phyloP scores from a whole-genome alignment of 2,329 filamentous ascomycete genomes.

The Fusarium papillatum region DNA sequence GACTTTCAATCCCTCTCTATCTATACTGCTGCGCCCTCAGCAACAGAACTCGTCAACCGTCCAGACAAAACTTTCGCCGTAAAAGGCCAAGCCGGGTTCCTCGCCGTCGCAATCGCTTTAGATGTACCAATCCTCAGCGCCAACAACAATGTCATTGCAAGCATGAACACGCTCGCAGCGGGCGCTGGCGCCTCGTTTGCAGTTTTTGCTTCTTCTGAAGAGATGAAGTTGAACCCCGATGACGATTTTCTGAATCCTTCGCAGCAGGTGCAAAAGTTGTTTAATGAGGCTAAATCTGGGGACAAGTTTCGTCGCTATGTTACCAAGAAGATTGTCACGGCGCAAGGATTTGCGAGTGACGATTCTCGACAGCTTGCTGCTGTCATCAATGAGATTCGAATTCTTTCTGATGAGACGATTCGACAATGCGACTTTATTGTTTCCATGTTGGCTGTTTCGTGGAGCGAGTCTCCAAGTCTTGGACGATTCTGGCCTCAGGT shows the following conservation, averaged over 20 bases:
- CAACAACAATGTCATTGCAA: background rate
- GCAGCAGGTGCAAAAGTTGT: background rate
- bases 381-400: background rate
- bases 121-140: background rate
- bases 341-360: background rate
- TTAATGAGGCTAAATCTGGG: background rate
- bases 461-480: background rate
- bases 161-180: background rate
- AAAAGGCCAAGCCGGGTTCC: slow-evolving; percentile 4
- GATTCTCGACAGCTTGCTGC: background rate
- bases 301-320: background rate
- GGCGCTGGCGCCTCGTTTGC: background rate
- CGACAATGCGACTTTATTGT: background rate
- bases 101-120: background rate
- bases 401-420: background rate
- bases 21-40: background rate
- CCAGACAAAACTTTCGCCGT: background rate
- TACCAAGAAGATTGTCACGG: background rate
- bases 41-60: background rate
- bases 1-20: background rate
- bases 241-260: background rate
- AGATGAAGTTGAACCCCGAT: background rate
- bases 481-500: background rate
- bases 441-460: background rate
- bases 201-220: background rate